Evolutionary conservation across 2,329 filamentous ascomycete genomes (phyloP), one percentile per base, ranked within the genome.

Genomic region (Cytospora piceicola): DNA sequence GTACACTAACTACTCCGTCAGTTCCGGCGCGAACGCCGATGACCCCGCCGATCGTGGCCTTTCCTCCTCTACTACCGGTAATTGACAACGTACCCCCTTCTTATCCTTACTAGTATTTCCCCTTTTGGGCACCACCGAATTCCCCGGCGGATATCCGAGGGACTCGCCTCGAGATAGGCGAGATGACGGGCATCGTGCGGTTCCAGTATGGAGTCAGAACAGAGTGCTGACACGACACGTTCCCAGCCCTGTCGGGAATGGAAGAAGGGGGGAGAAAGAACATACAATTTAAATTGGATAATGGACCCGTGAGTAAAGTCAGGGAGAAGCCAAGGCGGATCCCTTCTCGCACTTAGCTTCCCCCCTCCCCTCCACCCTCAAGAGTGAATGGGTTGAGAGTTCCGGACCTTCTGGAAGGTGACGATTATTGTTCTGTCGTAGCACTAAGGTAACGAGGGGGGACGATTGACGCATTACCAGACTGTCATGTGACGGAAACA

Each of bases 151-250:
- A 55, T 51, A 4, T 57, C 46, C 46, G 46, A 49, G 11, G 42
- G 22, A 3, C 53, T 63, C 61, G 61, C 61, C 53, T 57, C 61
- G 53, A 46, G 9, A 57, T 63, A 63, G 53, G 61, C 61, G 61
- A 63, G 61, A 63, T 63, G 61, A 63, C 54, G 53, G 53, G 17
- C 39, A 39, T 29, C 27, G 3, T 29, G 61, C 46, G 24, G 46
- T 49, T 14, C n/a, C n/a, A 8, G 46, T 20, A 12, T 12, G 6
- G 22, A 24, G n/a, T 49, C 7, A 49, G n/a, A 49, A 12, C 8
- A 12, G 11, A 24, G n/a, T 49, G 22, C 46, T 24, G 20, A 12
- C n/a, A 49, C 14, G n/a, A 32, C 22, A 30, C 27, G 14, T 27
- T 27, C 29, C 42, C 30, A 39, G 30, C 53, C 54, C 61, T 57